These are phyloP conservation scores for Dothideomycetidae sp. DNA, from an alignment of 2,329 filamentous ascomycete species.

Conservation along the genomic window DNA sequence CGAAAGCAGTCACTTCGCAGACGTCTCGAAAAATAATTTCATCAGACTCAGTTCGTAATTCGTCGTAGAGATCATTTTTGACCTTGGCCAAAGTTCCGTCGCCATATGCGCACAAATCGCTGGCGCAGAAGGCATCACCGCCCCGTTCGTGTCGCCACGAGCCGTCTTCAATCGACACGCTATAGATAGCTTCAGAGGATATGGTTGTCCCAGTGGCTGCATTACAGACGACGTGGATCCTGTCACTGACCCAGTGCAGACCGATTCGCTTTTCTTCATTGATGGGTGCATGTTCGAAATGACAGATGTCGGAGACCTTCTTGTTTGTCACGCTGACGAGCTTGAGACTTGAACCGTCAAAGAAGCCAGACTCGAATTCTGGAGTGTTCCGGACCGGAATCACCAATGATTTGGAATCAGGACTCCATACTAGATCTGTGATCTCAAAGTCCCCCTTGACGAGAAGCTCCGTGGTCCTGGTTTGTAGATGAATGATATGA, in stretches of 20 bases:
- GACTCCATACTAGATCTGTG: slow-evolving; percentile 19
- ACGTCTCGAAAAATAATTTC: slow-evolving; percentile 11
- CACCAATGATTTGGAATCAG: slow-evolving; percentile 17
- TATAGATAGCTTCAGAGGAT: not conserved
- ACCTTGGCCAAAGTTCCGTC: slow-evolving; percentile 14
- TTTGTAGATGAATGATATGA: slow-evolving; percentile 20
- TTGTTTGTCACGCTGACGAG: slow-evolving; percentile 10
- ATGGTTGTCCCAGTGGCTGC: not conserved
- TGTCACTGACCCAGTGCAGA: slow-evolving; percentile 12
- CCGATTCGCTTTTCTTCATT: slow-evolving; percentile 2
- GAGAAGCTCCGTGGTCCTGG: slow-evolving; percentile 15
- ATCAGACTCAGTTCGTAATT: slow-evolving; percentile 13
- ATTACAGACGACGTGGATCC: slow-evolving; percentile 13
- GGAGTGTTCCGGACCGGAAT: slow-evolving; percentile 15
- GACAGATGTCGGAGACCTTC: not conserved
- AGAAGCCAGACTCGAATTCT: slow-evolving; percentile 17
- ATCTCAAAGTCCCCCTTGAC: slow-evolving; percentile 16
- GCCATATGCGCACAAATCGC: slow-evolving; percentile 9
- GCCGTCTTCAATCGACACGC: slow-evolving; percentile 4
- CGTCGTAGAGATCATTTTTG: slow-evolving; percentile 15
- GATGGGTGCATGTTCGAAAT: not conserved
- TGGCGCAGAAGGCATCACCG: slow-evolving; percentile 13
- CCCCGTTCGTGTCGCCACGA: slow-evolving; percentile 11
- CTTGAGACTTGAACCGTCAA: slow-evolving; percentile 15
- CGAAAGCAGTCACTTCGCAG: not conserved